Percentiles rank a stretch among this genome's conserved stretches.
These are phyloP conservation scores for Emergomyces pasteurianus DNA, from an alignment of 2,329 filamentous ascomycete genomes.

Conservation along the genomic window DNA sequence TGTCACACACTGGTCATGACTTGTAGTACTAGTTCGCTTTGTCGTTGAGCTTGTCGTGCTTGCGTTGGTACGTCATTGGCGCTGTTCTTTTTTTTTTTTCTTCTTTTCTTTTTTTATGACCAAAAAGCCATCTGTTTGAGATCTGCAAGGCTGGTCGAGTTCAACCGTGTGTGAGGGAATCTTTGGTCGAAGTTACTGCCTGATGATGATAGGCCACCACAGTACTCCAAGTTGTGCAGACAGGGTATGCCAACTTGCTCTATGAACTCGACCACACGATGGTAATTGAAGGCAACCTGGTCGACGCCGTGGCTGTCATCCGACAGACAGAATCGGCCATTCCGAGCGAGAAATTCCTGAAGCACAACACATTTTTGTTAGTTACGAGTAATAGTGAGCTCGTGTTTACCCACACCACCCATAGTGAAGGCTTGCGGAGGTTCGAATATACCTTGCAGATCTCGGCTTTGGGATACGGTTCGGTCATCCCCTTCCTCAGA, in stretches of 20 bases:
- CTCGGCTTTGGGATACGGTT: constrained; percentile 73
- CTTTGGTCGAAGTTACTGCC: constrained; percentile 19
- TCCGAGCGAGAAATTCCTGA: constrained; percentile 58
- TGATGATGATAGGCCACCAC: constrained; percentile 13
- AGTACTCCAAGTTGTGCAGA: constrained; percentile 25
- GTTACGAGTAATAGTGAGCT: background rate
- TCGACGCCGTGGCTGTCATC: constrained; percentile 88
- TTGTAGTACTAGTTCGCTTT: background rate
- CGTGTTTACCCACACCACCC: background rate
- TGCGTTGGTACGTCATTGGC: too few species aligned
- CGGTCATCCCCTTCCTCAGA: constrained; percentile 74
- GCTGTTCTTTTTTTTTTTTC: background rate
- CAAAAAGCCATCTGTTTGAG: constrained; percentile 25
- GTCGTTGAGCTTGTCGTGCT: background rate
- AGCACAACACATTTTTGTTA: background rate
- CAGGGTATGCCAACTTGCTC: constrained; percentile 34
- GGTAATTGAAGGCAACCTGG: constrained; percentile 80
- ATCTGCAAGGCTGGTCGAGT: constrained; percentile 21
- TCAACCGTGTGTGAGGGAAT: constrained; percentile 26
- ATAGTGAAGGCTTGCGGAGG: constrained; percentile 7
- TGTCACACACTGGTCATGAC: background rate
- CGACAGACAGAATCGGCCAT: constrained; percentile 77
- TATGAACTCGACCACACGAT: constrained; percentile 57
- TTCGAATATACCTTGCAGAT: constrained; percentile 54
- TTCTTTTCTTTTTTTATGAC: constrained; percentile 3